Conservation (phyloP, 768 basidiomycete species). For the Tubosaeta sp. region DNA sequence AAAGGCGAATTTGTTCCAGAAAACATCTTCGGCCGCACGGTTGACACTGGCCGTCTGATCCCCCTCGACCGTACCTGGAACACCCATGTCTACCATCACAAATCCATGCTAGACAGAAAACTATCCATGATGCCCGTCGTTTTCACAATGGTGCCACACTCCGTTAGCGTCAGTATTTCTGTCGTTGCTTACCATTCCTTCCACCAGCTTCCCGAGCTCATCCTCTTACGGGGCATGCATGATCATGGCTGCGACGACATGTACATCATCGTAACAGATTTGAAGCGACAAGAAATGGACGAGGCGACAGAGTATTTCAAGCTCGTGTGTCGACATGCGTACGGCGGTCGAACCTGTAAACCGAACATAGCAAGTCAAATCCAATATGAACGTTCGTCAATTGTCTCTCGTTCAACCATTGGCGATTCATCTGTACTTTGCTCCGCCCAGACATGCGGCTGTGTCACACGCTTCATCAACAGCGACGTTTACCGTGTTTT, state of each 20-base stretch:
- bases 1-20: constrained; percentile 78
- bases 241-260: constrained; percentile 76
- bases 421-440: constrained; percentile 4
- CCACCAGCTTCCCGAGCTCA: constrained; percentile 66
- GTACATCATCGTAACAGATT: constrained; percentile 73
- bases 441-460: constrained; percentile 54
- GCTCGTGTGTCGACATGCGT: constrained; percentile 62
- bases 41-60: constrained; percentile 73
- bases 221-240: constrained; percentile 78
- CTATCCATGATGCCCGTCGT: constrained; percentile 77
- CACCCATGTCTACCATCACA: constrained; percentile 75
- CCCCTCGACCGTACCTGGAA: constrained; percentile 81
- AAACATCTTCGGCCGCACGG: constrained; percentile 74
- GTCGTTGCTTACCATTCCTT: constrained; percentile 1
- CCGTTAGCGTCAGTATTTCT: not conserved
- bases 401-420: constrained; percentile 1
- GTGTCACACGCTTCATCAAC: constrained; percentile 59
- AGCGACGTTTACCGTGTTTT: constrained; percentile 74
- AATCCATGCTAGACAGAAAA: constrained; percentile 68
- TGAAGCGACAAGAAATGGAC: constrained; percentile 79
- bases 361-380: constrained; percentile 64
- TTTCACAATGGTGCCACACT: constrained; percentile 62
- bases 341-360: constrained; percentile 56
- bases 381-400: constrained; percentile 61
- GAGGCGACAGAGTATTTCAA: constrained; percentile 77